phyloP scores from a whole-genome alignment of 1,284 basidiomycete species.

The Ganoderma boninense region DNA sequence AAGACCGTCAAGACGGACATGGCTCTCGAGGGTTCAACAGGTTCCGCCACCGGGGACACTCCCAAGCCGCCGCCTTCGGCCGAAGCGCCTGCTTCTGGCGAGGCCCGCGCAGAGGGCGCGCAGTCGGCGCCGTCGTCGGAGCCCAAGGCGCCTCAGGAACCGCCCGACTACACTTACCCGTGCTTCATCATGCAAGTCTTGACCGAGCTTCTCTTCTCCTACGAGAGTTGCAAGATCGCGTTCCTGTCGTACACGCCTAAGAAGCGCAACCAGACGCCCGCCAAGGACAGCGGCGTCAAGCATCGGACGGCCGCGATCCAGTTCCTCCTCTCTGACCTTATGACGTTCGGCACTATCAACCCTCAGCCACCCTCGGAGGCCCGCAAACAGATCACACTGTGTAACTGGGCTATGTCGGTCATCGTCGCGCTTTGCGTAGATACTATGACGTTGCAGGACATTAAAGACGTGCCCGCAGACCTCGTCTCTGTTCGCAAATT shows the following conservation, averaged over 20 bases:
- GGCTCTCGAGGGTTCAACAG: conserved; percentile 14
- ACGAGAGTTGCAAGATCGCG: conserved; percentile 89
- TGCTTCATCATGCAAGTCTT: conserved; percentile 93
- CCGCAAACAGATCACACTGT: conserved; percentile 70
- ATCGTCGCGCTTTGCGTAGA: conserved; percentile 94
- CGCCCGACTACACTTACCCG: conserved; percentile 67
- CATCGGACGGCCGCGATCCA: conserved; percentile 74
- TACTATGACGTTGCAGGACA: conserved; percentile 67
- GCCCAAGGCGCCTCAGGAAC: conserved; percentile 26
- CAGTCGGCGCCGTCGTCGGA: conserved; percentile 8
- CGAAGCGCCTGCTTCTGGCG: conserved; percentile 16
- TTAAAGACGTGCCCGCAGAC: conserved; percentile 82
- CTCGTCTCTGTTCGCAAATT: conserved; percentile 89
- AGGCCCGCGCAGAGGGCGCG: conserved; percentile 8
- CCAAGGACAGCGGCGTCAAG: conserved; percentile 66
- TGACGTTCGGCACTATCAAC: conserved; percentile 80
- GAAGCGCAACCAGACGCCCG: conserved; percentile 66
- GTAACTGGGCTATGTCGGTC: conserved; percentile 92
- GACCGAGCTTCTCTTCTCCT: conserved; percentile 93
- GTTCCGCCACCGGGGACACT: not conserved
- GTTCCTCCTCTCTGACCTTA: conserved; percentile 80
- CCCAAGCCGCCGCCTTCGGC: conserved; percentile 14
- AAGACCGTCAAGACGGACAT: conserved; percentile 56
- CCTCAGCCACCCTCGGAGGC: conserved; percentile 61
- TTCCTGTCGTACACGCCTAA: conserved; percentile 85